These are phyloP conservation scores for Echium plantagineum DNA, from an alignment of 257 asterid species.

Conservation along the genomic window DNA sequence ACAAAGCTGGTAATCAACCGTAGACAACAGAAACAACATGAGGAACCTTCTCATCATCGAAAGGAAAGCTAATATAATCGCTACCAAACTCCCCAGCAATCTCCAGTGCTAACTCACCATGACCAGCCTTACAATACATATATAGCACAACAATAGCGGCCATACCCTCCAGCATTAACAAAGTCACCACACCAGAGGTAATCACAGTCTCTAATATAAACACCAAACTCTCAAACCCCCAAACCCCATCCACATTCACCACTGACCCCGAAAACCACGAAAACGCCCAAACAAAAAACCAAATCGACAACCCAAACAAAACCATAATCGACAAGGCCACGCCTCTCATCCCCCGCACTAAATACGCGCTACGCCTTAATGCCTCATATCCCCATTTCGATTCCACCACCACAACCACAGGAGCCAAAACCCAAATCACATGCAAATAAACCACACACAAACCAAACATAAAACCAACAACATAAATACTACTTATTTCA, in stretches of 20 bases:
- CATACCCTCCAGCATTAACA: conserved; percentile 25
- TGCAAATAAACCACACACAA: conserved; percentile 20
- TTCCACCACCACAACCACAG: conserved; percentile 49
- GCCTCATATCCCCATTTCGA: conserved; percentile 56
- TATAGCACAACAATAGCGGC: conserved; percentile 35
- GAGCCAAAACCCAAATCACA: conserved; percentile 34
- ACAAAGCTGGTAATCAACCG: conserved; percentile 3
- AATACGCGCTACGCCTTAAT: conserved; percentile 37
- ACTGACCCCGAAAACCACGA: conserved; percentile 8
- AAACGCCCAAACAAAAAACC: conserved; percentile 19
- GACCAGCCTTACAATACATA: conserved; percentile 54
- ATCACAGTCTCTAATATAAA: conserved; percentile 32
- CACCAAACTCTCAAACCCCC: conserved; percentile 42
- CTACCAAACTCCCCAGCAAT: conserved; percentile 72
- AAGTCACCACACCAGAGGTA: conserved; percentile 24
- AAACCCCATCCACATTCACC: conserved; percentile 15
- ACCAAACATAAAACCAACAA: conserved; percentile 4
- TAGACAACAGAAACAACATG: conserved; percentile 63
- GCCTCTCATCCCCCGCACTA: conserved; percentile 44
- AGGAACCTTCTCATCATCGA: conserved; percentile 72
- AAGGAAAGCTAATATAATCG: conserved; percentile 72
- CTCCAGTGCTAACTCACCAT: conserved; percentile 73
- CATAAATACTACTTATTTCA: conserved; percentile 21
- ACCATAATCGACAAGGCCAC: conserved; percentile 22
- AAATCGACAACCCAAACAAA: conserved; percentile 10